phyloP scores from a whole-genome alignment of 192 early-diverging fungal species.

The Gaertneriomyces sp. region DNA sequence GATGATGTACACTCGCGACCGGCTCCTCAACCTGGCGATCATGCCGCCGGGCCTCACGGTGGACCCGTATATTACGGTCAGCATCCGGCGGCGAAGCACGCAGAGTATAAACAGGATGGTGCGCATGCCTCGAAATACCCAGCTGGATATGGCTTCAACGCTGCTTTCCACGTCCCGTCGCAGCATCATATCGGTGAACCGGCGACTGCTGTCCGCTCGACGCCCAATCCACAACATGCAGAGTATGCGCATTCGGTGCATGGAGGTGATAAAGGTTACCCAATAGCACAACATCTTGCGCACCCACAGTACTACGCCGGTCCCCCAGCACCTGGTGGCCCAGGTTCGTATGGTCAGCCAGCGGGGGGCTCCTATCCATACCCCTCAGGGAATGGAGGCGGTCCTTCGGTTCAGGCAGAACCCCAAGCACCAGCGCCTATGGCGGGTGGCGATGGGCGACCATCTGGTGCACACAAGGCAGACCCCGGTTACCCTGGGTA shows the following conservation, averaged over 20 bases:
- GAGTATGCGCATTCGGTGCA: conserved; percentile 4
- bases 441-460: not conserved
- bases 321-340: not conserved
- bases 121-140: conserved; percentile 6
- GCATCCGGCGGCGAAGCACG: conserved; percentile 13
- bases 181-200: not conserved
- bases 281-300: not conserved
- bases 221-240: not conserved
- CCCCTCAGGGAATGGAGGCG: too few relatives aligned
- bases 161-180: conserved; percentile 11
- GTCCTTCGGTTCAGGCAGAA: too few relatives aligned
- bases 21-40: not conserved
- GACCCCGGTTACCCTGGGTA: not conserved
- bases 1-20: conserved; percentile 13
- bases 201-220: not conserved
- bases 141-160: conserved; percentile 11
- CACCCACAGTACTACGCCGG: not conserved
- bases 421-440: too few relatives aligned
- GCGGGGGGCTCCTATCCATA: too few relatives aligned
- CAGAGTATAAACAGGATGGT: conserved; percentile 10
- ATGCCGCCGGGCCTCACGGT: not conserved
- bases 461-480: not conserved
- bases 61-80: conserved; percentile 13
- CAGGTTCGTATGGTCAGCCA: too few relatives aligned
- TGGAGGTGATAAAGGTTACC: not conserved